phyloP scores from a whole-genome alignment of 805 yeast genomes.

The Lachancea cidri region DNA sequence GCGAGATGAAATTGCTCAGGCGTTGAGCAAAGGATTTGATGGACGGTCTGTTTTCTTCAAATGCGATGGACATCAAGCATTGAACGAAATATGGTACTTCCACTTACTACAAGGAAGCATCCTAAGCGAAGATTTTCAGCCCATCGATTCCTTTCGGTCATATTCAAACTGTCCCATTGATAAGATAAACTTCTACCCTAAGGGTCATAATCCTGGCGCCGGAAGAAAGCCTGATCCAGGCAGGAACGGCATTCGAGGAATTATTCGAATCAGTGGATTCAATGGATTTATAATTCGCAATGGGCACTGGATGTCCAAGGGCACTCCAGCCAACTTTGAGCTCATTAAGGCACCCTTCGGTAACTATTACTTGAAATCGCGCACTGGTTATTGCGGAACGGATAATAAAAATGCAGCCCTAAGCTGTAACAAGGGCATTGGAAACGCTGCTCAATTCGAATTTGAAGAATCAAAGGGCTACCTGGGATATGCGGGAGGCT shows the following conservation, averaged over 20 bases:
- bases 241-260: conserved; percentile 22
- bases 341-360: conserved; percentile 58
- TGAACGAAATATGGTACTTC: conserved; percentile 65
- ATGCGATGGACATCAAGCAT: conserved; percentile 48
- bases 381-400: conserved; percentile 70
- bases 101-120: conserved; percentile 70
- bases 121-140: conserved; percentile 55
- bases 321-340: conserved; percentile 79
- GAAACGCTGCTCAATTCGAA: conserved; percentile 52
- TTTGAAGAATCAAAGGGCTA: conserved; percentile 38
- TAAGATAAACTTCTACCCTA: conserved; percentile 73
- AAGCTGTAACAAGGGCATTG: conserved; percentile 31
- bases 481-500: conserved; percentile 58
- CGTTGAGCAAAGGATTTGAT: conserved; percentile 42
- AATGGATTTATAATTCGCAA: conserved; percentile 63
- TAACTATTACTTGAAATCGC: conserved; percentile 63
- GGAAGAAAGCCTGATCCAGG: conserved; percentile 16
- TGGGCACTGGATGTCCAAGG: conserved; percentile 77
- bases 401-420: conserved; percentile 27
- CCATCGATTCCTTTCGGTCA: conserved; percentile 52
- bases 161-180: conserved; percentile 57
- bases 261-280: conserved; percentile 31
- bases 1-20: conserved; percentile 47
- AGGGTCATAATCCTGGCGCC: conserved; percentile 36
- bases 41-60: conserved; percentile 55